Conservation (phyloP, 352 stramenopile species). For the Pythium vanterpoolii region DNA sequence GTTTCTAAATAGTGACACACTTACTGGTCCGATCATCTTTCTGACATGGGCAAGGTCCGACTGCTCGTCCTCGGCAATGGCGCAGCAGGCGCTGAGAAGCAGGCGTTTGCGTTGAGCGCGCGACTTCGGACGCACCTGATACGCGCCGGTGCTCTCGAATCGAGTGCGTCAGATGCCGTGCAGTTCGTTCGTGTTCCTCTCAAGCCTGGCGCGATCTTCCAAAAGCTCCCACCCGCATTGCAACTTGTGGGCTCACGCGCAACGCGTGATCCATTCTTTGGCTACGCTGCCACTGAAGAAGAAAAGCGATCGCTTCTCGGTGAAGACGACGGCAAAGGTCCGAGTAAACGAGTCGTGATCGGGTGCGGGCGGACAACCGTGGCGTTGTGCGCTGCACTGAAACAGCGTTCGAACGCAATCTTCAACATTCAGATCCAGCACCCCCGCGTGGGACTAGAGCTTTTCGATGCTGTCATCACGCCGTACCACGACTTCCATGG, state of each 20-base stretch:
- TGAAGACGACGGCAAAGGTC: neutral
- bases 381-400: slow-evolving; percentile 53
- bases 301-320: slow-evolving; percentile 4
- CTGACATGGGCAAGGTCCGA: slow-evolving; percentile 16
- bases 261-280: slow-evolving; percentile 42
- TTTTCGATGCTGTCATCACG: slow-evolving; percentile 61
- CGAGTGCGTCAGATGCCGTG: neutral
- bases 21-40: neutral
- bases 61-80: slow-evolving; percentile 72
- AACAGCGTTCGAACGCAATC: slow-evolving; percentile 24
- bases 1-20: slow-evolving; percentile 8
- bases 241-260: slow-evolving; percentile 38
- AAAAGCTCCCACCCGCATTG: slow-evolving; percentile 36
- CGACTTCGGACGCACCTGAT: slow-evolving; percentile 26
- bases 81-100: slow-evolving; percentile 71
- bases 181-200: slow-evolving; percentile 38
- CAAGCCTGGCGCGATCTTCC: slow-evolving; percentile 15
- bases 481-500: slow-evolving; percentile 51
- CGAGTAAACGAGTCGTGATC: slow-evolving; percentile 43
- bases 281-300: slow-evolving; percentile 28
- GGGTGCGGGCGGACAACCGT: slow-evolving; percentile 68
- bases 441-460: slow-evolving; percentile 43
- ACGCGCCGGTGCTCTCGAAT: slow-evolving; percentile 5
- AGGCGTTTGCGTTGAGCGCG: slow-evolving; percentile 51
- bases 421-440: slow-evolving; percentile 83